A percentile compares a stretch with the other conserved stretches of the same genome.
phyloP scores from a whole-genome alignment of 352 stramenopile species.

The Globisporangium splendens region DNA sequence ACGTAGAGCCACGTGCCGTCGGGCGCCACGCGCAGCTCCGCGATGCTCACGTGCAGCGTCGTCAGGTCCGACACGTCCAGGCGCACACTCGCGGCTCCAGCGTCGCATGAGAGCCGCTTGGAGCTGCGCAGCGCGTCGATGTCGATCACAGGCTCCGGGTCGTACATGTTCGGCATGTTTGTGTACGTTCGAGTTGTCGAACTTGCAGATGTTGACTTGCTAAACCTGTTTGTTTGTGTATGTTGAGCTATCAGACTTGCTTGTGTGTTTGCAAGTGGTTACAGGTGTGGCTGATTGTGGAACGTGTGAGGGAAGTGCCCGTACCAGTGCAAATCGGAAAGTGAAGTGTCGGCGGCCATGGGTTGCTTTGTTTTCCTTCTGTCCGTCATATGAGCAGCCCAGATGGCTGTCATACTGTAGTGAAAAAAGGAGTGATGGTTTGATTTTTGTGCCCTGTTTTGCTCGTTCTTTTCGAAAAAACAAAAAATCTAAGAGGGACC shows the following conservation, averaged over 20 bases:
- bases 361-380: neutral
- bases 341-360: neutral
- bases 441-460: too few species aligned
- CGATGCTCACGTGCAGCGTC: constrained; percentile 46
- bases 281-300: too few species aligned
- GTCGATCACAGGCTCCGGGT: constrained; percentile 10
- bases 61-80: constrained; percentile 35
- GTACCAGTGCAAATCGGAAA: neutral
- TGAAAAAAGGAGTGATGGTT: too few species aligned
- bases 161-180: constrained; percentile 17
- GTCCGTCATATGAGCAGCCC: too few species aligned
- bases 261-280: too few species aligned
- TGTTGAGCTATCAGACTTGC: neutral
- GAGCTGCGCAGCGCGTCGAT: constrained; percentile 17
- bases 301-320: too few species aligned
- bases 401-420: neutral
- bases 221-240: neutral
- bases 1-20: constrained; percentile 69
- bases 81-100: constrained; percentile 3
- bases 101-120: constrained; percentile 26
- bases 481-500: too few species aligned
- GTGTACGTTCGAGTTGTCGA: too few species aligned
- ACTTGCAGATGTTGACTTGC: too few species aligned
- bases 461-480: too few species aligned
- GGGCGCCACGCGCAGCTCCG: constrained; percentile 48